Evolutionary conservation across 495 filamentous ascomycete species (phyloP).

Genomic region (Neurospora sp.): DNA sequence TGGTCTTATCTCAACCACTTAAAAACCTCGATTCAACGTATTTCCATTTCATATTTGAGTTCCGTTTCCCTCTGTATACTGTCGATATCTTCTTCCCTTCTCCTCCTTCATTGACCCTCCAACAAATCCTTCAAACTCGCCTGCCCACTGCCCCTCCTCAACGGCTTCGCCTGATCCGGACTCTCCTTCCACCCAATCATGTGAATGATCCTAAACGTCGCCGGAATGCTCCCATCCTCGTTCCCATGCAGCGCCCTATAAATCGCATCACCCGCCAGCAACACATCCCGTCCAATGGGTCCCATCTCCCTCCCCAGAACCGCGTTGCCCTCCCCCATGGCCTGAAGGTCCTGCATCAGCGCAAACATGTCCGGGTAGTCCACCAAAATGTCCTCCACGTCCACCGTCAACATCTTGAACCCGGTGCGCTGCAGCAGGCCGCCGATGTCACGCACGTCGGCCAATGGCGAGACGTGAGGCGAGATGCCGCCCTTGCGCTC

Average conservation of each 20-base stretch:
- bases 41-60: not conserved
- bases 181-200: slow-evolving; percentile 99
- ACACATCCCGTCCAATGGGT: slow-evolving; percentile 66
- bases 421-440: slow-evolving; percentile 77
- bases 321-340: slow-evolving; percentile 89
- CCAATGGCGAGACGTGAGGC: slow-evolving; percentile 78
- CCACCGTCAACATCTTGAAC: slow-evolving; percentile 92
- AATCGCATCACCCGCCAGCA: slow-evolving; percentile 81
- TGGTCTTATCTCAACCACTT: too few species aligned
- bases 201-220: slow-evolving; percentile 86
- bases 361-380: slow-evolving; percentile 90
- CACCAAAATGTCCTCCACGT: slow-evolving; percentile 93
- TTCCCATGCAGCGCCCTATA: slow-evolving; percentile 76
- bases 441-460: slow-evolving; percentile 86
- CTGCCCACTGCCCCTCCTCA: slow-evolving; percentile 73
- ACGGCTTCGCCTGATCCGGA: slow-evolving; percentile 62
- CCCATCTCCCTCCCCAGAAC: slow-evolving; percentile 70
- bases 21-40: too few species aligned
- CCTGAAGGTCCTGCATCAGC: slow-evolving; percentile 85
- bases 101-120: slow-evolving; percentile 28
- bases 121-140: slow-evolving; percentile 75
- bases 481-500: slow-evolving; percentile 81
- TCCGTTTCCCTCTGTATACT: not conserved
- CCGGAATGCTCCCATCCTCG: slow-evolving; percentile 60
- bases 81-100: not conserved